Conservation (phyloP, 1,139 yeast species). For the Debaryomyces sp. region DNA sequence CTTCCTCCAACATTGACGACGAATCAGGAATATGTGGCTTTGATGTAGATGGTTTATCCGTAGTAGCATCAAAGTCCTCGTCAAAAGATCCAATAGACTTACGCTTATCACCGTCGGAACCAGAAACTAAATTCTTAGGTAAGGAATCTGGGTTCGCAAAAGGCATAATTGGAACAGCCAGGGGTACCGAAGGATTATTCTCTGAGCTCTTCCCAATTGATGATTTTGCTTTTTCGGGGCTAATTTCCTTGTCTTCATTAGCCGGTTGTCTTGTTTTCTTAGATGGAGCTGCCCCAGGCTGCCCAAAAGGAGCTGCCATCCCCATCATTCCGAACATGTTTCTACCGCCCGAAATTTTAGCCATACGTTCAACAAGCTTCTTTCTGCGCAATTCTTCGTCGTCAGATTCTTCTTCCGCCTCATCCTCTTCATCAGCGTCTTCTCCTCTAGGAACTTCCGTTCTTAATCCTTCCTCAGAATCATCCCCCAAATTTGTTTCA, state of each 20-base stretch:
- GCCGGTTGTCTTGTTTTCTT: slow-evolving; percentile 8
- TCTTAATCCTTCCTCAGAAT: slow-evolving; percentile 15
- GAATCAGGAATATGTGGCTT: slow-evolving; percentile 20
- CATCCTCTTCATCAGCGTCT: slow-evolving; percentile 24
- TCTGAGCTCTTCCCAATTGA: slow-evolving; percentile 16
- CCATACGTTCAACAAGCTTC: slow-evolving; percentile 93
- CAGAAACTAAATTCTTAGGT: slow-evolving; percentile 9
- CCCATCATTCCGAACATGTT: slow-evolving; percentile 87
- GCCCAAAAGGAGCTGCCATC: slow-evolving; percentile 45
- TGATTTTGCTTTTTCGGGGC: slow-evolving; percentile 12
- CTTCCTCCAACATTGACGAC: slow-evolving; percentile 35
- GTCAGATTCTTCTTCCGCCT: slow-evolving; percentile 45
- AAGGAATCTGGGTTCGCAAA: slow-evolving; percentile 37
- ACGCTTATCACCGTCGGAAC: background rate
- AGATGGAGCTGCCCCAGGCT: slow-evolving; percentile 23
- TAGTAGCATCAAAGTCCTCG: slow-evolving; percentile 9
- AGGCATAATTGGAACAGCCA: slow-evolving; percentile 56
- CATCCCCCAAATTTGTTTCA: slow-evolving; percentile 3
- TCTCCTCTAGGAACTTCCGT: slow-evolving; percentile 14
- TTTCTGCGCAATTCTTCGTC: slow-evolving; percentile 81
- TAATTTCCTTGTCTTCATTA: slow-evolving; percentile 12
- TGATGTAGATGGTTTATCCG: background rate
- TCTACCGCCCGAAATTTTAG: slow-evolving; percentile 89
- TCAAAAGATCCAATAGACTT: slow-evolving; percentile 5
- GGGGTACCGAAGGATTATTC: slow-evolving; percentile 18